Evolutionary conservation across 2,329 filamentous ascomycete species (phyloP).

Genomic region (Aspergillus sp.): DNA sequence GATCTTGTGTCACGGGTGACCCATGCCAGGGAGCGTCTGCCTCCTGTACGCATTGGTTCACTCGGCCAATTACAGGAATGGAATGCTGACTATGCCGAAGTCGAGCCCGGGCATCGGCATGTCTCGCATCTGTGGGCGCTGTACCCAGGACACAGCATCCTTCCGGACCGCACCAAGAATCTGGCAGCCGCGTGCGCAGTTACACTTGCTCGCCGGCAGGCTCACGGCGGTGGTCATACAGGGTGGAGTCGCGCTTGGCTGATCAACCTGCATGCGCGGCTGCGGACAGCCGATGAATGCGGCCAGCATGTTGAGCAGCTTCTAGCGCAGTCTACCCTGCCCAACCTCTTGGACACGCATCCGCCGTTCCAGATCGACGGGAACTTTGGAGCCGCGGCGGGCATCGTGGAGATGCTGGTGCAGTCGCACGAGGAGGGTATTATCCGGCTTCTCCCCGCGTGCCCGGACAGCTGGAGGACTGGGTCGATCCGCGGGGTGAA

Average conservation of each 20-base stretch:
- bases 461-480: constrained; percentile 33
- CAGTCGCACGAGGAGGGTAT: constrained; percentile 37
- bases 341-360: constrained; percentile 47
- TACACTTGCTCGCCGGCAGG: constrained; percentile 26
- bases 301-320: constrained; percentile 40
- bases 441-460: constrained; percentile 41
- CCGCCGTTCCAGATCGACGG: constrained; percentile 53
- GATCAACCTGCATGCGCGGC: constrained; percentile 49
- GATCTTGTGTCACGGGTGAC: constrained; percentile 16
- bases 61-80: constrained; percentile 32
- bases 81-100: constrained; percentile 34
- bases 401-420: constrained; percentile 47
- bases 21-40: constrained; percentile 14
- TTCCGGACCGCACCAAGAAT: constrained; percentile 30
- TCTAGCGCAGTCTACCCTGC: constrained; percentile 42
- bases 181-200: constrained; percentile 30
- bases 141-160: constrained; percentile 46
- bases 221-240: constrained; percentile 48
- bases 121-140: constrained; percentile 52
- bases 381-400: constrained; percentile 51
- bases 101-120: constrained; percentile 52
- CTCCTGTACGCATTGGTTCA: constrained; percentile 17
- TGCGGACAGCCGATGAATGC: constrained; percentile 41
- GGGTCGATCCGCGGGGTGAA: constrained; percentile 36
- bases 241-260: constrained; percentile 55